Evolutionary conservation across 148 eudicot species (phyloP).

Genomic region (Beta vulgaris): DNA sequence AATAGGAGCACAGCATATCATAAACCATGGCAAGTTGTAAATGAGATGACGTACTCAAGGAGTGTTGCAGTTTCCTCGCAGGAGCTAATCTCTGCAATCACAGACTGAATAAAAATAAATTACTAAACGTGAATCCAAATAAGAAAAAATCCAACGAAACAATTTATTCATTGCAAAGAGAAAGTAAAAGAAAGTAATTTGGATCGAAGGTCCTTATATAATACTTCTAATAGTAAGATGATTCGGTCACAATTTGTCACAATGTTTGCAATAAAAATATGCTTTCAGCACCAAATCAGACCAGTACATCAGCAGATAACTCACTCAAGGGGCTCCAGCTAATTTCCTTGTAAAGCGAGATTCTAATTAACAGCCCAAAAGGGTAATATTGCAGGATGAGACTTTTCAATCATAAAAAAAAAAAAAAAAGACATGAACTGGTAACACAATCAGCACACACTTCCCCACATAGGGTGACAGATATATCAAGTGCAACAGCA

Average conservation of each 20-base stretch:
- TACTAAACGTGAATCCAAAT: conserved; percentile 21
- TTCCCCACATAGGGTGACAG: neutral
- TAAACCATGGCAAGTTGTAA: conserved; percentile 7
- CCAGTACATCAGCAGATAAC: neutral
- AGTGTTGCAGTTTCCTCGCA: conserved; percentile 85
- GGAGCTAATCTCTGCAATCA: conserved; percentile 91
- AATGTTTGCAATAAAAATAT: neutral
- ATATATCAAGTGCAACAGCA: neutral
- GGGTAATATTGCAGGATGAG: neutral
- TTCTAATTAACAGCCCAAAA: neutral
- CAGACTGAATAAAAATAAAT: conserved; percentile 56
- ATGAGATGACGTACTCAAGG: conserved; percentile 66
- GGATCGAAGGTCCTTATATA: neutral
- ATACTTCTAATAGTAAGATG: neutral
- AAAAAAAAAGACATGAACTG: neutral
- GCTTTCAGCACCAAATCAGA: neutral
- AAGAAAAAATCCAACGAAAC: conserved; percentile 4
- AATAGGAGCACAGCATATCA: neutral
- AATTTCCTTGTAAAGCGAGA: neutral
- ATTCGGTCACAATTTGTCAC: neutral
- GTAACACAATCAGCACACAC: neutral
- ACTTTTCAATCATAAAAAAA: neutral
- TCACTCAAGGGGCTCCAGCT: neutral
- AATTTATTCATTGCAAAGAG: neutral
- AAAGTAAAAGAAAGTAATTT: neutral